Evolutionary conservation across 306 rosid species (phyloP).

Genomic region (Gleditsia sinensis): DNA sequence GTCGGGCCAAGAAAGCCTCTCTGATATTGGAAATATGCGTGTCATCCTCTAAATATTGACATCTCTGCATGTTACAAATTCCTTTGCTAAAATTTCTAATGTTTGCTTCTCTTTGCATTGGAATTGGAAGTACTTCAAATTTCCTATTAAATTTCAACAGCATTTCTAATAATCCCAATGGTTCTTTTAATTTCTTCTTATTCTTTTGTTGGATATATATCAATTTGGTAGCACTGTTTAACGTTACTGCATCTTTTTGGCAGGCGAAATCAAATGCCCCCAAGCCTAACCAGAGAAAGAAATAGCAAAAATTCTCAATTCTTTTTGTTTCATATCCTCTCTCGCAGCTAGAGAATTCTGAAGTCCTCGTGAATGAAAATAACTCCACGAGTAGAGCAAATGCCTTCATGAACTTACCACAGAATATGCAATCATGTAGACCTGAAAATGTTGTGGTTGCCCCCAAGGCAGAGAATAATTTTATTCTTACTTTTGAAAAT

Average conservation of each 20-base stretch:
- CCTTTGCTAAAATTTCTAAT: neutral
- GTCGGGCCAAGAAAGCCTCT: conserved; percentile 56
- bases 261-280: conserved; percentile 73
- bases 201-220: neutral
- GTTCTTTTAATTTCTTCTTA: neutral
- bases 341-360: conserved; percentile 47
- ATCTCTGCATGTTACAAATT: neutral
- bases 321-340: conserved; percentile 66
- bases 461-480: conserved; percentile 43
- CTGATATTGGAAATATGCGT: conserved; percentile 77
- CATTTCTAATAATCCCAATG: neutral
- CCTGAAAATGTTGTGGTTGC: conserved; percentile 29
- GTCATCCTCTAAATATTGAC: neutral
- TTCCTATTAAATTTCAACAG: neutral
- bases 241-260: neutral
- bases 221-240: neutral
- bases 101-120: neutral
- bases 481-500: too few species aligned
- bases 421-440: conserved; percentile 17
- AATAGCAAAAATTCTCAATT: conserved; percentile 74
- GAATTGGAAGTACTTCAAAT: neutral
- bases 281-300: conserved; percentile 71
- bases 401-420: conserved; percentile 31
- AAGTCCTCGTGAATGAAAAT: conserved; percentile 38
- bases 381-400: conserved; percentile 15